A percentile compares a stretch with the other conserved stretches of the same genome.
phyloP scores from a whole-genome alignment of 2,329 filamentous ascomycete species.

The Graphilbum sp. region DNA sequence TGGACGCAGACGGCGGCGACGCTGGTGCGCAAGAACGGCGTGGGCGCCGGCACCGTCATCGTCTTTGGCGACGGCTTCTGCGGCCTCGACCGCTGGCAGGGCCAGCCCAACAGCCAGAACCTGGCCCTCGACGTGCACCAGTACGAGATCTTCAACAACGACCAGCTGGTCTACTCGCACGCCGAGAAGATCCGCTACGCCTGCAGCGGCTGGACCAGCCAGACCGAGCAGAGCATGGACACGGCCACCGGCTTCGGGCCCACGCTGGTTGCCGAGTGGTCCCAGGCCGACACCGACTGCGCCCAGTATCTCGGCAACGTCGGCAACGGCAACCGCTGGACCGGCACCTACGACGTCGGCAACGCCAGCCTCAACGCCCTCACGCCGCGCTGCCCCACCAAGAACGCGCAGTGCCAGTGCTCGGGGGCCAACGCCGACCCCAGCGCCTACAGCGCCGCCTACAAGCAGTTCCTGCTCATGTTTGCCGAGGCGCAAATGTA shows the following conservation, averaged over 20 bases:
- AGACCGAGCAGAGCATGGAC: constrained; percentile 58
- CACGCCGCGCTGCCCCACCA: constrained; percentile 57
- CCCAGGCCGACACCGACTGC: constrained; percentile 94
- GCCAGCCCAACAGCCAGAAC: constrained; percentile 53
- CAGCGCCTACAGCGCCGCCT: constrained; percentile 47
- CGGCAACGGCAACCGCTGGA: constrained; percentile 76
- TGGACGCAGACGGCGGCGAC: constrained; percentile 67
- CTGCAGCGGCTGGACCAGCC: constrained; percentile 71
- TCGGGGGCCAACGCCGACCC: constrained; percentile 58
- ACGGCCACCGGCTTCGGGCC: constrained; percentile 71
- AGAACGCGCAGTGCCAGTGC: constrained; percentile 54
- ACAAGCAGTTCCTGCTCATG: constrained; percentile 73
- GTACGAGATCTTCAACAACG: constrained; percentile 93
- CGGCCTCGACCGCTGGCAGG: constrained; percentile 81
- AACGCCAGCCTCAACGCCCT: constrained; percentile 44
- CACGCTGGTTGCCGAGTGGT: constrained; percentile 93
- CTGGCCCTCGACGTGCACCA: constrained; percentile 94
- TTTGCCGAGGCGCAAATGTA: constrained; percentile 96
- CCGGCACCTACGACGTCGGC: constrained; percentile 64
- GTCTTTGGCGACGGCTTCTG: constrained; percentile 93
- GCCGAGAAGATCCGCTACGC: constrained; percentile 73
- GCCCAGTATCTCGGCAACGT: constrained; percentile 78
- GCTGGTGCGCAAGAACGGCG: constrained; percentile 60
- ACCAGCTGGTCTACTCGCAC: constrained; percentile 70
- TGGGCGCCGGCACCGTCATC: constrained; percentile 43